A percentile compares a stretch with the other conserved stretches of the same genome.
phyloP scores from a whole-genome alignment of 352 stramenopile genomes.

The Globisporangium lucens region DNA sequence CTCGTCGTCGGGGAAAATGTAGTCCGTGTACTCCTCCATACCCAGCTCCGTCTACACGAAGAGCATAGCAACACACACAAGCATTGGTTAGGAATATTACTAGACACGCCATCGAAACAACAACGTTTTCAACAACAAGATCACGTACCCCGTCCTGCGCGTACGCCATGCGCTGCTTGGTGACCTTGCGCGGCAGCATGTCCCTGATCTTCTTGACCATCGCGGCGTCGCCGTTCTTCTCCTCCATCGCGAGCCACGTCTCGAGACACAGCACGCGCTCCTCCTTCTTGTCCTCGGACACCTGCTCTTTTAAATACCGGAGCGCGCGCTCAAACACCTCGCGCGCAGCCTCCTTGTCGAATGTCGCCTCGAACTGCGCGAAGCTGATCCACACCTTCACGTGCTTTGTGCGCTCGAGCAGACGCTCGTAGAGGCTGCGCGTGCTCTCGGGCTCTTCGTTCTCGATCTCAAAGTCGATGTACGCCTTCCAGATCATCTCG shows the following conservation, averaged over 20 bases:
- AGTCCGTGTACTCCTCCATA: conserved; percentile 99
- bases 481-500: conserved; percentile 98
- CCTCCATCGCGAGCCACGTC: conserved; percentile 95
- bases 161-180: conserved; percentile 94
- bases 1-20: conserved; percentile 98
- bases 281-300: conserved; percentile 82
- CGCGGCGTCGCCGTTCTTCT: conserved; percentile 51
- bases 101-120: conserved; percentile 9
- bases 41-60: conserved; percentile 73
- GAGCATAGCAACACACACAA: neutral
- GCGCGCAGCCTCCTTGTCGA: conserved; percentile 67
- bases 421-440: conserved; percentile 92
- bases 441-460: conserved; percentile 82
- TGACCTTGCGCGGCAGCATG: conserved; percentile 95
- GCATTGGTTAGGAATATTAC: conserved; percentile 6
- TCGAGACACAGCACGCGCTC: conserved; percentile 97
- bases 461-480: conserved; percentile 99
- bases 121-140: conserved; percentile 18
- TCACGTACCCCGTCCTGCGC: conserved; percentile 84
- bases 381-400: conserved; percentile 96
- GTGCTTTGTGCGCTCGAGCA: conserved; percentile 96
- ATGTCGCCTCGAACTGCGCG: conserved; percentile 83
- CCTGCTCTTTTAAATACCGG: conserved; percentile 87
- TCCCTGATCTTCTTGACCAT: conserved; percentile 85
- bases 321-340: conserved; percentile 91